Conservation (phyloP, 768 basidiomycete genomes). For the Dictyophora rubrovolvata region DNA sequence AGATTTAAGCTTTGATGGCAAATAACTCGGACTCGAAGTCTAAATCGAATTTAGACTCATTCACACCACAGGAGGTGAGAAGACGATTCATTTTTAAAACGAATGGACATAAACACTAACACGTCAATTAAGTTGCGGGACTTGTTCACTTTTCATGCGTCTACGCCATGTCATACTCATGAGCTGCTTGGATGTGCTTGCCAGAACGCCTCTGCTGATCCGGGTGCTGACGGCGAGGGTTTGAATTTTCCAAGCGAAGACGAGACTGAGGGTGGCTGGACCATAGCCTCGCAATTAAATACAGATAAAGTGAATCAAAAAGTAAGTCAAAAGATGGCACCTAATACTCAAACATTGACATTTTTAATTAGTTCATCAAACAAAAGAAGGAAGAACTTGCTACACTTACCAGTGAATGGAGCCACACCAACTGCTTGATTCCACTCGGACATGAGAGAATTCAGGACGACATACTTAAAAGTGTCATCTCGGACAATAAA, state of each 20-base stretch:
- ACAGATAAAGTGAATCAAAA: constrained; percentile 37
- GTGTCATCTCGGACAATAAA: constrained; percentile 12
- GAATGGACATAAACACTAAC: neutral
- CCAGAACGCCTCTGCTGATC: constrained; percentile 18
- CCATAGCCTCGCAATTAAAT: constrained; percentile 55
- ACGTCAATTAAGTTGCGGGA: constrained; percentile 57
- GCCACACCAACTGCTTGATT: constrained; percentile 67
- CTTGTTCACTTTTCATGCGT: constrained; percentile 78
- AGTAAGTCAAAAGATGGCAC: constrained; percentile 27
- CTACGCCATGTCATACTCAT: constrained; percentile 83
- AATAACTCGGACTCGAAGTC: constrained; percentile 31
- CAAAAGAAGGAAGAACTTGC: constrained; percentile 63
- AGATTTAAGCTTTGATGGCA: constrained; percentile 55
- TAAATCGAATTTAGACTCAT: constrained; percentile 70
- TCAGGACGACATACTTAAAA: constrained; percentile 56
- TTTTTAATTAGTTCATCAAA: constrained; percentile 41
- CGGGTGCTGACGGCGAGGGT: constrained; percentile 14
- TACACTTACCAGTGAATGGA: constrained; percentile 65
- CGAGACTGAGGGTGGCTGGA: constrained; percentile 35
- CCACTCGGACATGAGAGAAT: constrained; percentile 36
- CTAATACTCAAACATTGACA: constrained; percentile 1
- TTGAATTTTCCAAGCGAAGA: constrained; percentile 17
- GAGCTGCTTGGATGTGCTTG: constrained; percentile 82
- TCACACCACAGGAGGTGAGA: constrained; percentile 74
- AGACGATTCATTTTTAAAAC: too few relatives aligned